phyloP scores from a whole-genome alignment of 2,329 filamentous ascomycete species.

The Endothia cerciana region DNA sequence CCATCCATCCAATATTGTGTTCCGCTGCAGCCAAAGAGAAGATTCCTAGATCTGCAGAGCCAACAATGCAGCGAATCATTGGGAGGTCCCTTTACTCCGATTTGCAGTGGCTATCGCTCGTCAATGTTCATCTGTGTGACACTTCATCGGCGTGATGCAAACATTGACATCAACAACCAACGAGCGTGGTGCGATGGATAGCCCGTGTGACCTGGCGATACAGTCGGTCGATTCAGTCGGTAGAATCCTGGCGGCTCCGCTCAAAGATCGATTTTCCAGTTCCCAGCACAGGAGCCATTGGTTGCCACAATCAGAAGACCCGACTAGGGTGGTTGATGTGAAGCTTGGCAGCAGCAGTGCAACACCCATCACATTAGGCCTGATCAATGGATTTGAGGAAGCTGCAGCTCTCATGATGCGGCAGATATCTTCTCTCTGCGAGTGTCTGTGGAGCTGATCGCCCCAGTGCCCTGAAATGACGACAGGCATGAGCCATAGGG shows the following conservation, averaged over 20 bases:
- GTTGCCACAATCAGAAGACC: neutral
- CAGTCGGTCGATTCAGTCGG: neutral
- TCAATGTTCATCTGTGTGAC: constrained; percentile 13
- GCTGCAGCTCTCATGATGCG: neutral
- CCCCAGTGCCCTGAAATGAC: neutral
- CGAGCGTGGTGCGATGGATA: constrained; percentile 3
- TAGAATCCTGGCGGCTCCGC: neutral
- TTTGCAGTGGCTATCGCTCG: constrained; percentile 5
- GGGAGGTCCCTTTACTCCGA: neutral
- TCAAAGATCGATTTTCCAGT: neutral
- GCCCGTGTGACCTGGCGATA: neutral
- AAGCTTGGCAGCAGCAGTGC: neutral
- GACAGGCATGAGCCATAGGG: neutral
- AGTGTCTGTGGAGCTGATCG: neutral
- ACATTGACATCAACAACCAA: constrained; percentile 24
- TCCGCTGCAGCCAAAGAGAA: constrained; percentile 19
- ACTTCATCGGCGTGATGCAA: constrained; percentile 22
- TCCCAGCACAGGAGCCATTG: neutral
- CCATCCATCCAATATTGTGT: constrained; percentile 5
- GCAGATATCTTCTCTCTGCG: neutral
- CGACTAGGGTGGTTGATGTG: neutral
- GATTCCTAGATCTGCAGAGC: constrained; percentile 21
- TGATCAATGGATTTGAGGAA: neutral
- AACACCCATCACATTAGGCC: neutral
- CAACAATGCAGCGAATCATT: constrained; percentile 14